Evolutionary conservation across 2,329 filamentous ascomycete species (phyloP), one percentile per base, ranked within the genome.

Genomic region (Dactylellina cionopaga): DNA sequence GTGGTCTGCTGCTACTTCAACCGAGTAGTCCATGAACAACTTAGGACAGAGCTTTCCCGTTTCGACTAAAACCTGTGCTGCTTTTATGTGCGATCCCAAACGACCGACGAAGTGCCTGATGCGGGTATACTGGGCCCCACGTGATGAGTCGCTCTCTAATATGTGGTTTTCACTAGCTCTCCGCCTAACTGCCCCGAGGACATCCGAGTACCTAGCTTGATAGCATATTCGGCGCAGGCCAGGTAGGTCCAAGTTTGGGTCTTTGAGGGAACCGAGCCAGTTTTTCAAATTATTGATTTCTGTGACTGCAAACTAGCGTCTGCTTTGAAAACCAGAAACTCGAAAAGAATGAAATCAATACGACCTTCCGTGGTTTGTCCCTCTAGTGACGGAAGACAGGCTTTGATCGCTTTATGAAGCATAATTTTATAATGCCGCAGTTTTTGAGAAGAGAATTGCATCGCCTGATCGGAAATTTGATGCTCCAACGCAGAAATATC

Each of bases 71-170:
- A 52, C 25, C 4, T 22, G 2, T 9, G 44, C 44, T 7, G 58
- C 44, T 39, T 51, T 63, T 9, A 63, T 41, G 37, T 63, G 44
- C 2, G 58, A 52, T 1, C 58, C 46, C 4, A 63, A 11, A 1
- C 58, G 58, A 13, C 58, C 58, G 5, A 63, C 33, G 1, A 63
- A 15, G 13, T 52, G 58, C 10, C 44, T 19, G n/a, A 52, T 33
- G 5, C 25, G 9, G 13, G 22, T 24, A 15, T 63, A 63, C n/a
- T 43, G 4, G 1, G 29, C 58, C 6, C 35, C 13, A 13, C 17
- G 1, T 2, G 56, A 29, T 6, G 6, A 10, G 31, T 37, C 15
- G 25, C 1, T 22, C 31, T 11, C 19, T 22, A 11, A 13, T 15
- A n/a, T 5, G 15, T 15, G 10, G 24, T 10, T 13, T 62, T 19